Conservation (phyloP, 192 early-diverging fungal genomes). For the Spizellomyces punctatus region DNA sequence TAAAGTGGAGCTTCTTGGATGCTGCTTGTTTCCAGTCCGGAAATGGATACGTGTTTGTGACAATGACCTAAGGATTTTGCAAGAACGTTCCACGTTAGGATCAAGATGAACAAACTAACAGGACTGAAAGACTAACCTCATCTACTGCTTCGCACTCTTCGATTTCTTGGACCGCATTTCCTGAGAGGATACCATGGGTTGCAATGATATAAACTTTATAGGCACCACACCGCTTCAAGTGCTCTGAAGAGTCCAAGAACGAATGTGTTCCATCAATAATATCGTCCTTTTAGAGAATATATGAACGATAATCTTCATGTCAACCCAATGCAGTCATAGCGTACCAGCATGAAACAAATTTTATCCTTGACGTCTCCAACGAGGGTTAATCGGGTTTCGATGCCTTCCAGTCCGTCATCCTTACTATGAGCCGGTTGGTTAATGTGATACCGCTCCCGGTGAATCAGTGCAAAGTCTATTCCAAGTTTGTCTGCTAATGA, state of each 20-base stretch:
- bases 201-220: slow-evolving; percentile 90
- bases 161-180: slow-evolving; percentile 82
- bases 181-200: slow-evolving; percentile 93
- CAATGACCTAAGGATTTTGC: slow-evolving; percentile 57
- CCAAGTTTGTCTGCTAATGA: slow-evolving; percentile 91
- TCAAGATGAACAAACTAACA: background rate
- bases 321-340: background rate
- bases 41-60: slow-evolving; percentile 91
- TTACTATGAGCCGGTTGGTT: slow-evolving; percentile 13
- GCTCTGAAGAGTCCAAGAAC: slow-evolving; percentile 91
- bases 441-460: slow-evolving; percentile 73
- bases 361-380: slow-evolving; percentile 55
- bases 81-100: background rate
- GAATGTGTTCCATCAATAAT: slow-evolving; percentile 89
- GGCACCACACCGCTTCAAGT: slow-evolving; percentile 80
- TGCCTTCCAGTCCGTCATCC: slow-evolving; percentile 14
- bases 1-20: slow-evolving; percentile 77
- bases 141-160: slow-evolving; percentile 77
- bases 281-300: slow-evolving; percentile 63
- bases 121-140: slow-evolving; percentile 49
- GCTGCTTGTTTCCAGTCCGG: slow-evolving; percentile 66
- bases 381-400: slow-evolving; percentile 55
- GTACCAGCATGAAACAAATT: slow-evolving; percentile 52
- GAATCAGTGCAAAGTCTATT: slow-evolving; percentile 95
- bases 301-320: slow-evolving; percentile 4